phyloP scores from a whole-genome alignment of 1,139 yeast species.

The Candida sanyaensis region DNA sequence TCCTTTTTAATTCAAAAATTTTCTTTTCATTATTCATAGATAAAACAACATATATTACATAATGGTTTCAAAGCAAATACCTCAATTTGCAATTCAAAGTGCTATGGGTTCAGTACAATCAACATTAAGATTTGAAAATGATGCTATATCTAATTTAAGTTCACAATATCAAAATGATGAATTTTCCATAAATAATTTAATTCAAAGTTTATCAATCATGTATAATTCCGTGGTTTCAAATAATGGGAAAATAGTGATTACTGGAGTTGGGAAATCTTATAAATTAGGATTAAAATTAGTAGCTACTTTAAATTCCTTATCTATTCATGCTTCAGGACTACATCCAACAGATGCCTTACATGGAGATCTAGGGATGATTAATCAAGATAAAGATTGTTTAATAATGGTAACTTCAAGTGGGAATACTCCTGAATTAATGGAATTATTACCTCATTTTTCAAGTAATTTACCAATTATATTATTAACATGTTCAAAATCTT shows the following conservation, averaged over 20 bases:
- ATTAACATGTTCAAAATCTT: constrained; percentile 60
- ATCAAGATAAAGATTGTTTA: constrained; percentile 59
- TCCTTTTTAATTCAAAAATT: neutral
- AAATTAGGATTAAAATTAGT: constrained; percentile 78
- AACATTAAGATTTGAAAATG: constrained; percentile 34
- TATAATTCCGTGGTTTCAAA: constrained; percentile 44
- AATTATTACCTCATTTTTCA: constrained; percentile 61
- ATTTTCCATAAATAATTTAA: constrained; percentile 52
- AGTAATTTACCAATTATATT: constrained; percentile 55
- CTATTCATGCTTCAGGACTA: constrained; percentile 64
- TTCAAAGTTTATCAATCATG: constrained; percentile 51
- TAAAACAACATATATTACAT: neutral
- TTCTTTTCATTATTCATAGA: neutral
- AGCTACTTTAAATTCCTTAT: constrained; percentile 80
- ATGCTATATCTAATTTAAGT: constrained; percentile 34
- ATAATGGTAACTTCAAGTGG: constrained; percentile 81
- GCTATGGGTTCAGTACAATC: constrained; percentile 29
- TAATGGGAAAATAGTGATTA: constrained; percentile 69
- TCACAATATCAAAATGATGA: constrained; percentile 33
- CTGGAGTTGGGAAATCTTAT: constrained; percentile 84
- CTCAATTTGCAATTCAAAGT: constrained; percentile 4
- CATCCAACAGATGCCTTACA: constrained; percentile 91
- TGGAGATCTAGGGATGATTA: constrained; percentile 80
- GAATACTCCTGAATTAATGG: constrained; percentile 73
- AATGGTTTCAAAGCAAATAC: neutral